Evolutionary conservation across 441 rosid species (phyloP).

Genomic region (Bruguiera hainesii): DNA sequence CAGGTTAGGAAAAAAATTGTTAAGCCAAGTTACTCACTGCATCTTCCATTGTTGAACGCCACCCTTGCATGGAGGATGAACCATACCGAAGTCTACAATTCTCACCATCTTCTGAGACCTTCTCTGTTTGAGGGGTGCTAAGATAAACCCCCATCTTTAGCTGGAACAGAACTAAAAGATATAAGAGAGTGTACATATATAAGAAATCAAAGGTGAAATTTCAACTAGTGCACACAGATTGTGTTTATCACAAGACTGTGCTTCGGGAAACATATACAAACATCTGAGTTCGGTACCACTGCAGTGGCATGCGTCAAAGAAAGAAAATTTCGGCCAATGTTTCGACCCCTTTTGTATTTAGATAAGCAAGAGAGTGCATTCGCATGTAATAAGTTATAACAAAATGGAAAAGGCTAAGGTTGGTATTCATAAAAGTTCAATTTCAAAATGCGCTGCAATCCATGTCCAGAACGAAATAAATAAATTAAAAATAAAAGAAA

Average conservation of each 20-base stretch:
- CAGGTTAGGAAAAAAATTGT: neutral
- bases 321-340: too few species aligned
- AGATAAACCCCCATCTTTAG: constrained; percentile 78
- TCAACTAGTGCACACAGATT: neutral
- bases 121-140: constrained; percentile 85
- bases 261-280: neutral
- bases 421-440: too few species aligned
- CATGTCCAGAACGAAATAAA: too few species aligned
- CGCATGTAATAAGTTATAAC: too few species aligned
- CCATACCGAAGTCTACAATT: constrained; percentile 77
- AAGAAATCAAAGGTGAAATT: neutral
- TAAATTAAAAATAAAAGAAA: too few species aligned
- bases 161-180: neutral
- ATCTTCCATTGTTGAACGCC: constrained; percentile 97
- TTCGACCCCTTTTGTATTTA: too few species aligned
- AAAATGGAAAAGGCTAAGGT: too few species aligned
- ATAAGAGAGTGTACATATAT: neutral
- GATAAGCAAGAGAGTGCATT: neutral
- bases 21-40: constrained; percentile 54
- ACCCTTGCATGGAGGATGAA: constrained; percentile 92
- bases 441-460: too few species aligned
- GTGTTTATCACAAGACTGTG: neutral
- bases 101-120: constrained; percentile 80
- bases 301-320: too few species aligned
- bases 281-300: neutral